Evolutionary conservation across 371 early-diverging fungal genomes (phyloP).

Genomic region (Umbelopsis sp.): DNA sequence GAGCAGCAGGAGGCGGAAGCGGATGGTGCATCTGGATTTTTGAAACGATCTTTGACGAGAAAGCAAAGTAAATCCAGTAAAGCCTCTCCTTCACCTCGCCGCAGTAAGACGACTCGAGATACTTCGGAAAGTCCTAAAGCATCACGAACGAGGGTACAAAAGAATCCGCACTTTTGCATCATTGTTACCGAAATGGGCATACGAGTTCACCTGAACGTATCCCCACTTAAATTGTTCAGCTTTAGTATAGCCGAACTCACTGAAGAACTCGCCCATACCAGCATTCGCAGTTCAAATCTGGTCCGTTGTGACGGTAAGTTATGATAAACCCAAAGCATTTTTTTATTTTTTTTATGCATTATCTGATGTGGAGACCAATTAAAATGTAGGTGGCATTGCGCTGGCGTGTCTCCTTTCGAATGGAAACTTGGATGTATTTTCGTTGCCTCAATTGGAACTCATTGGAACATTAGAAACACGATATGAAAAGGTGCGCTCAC

Average conservation of each 20-base stretch:
- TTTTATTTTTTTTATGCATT: not conserved
- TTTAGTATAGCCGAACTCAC: constrained; percentile 19
- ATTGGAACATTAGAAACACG: constrained; percentile 23
- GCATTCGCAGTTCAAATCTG: constrained; percentile 29
- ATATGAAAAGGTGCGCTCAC: constrained; percentile 26
- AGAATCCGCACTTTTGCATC: constrained; percentile 41
- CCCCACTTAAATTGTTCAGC: constrained; percentile 34
- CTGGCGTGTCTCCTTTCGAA: constrained; percentile 22
- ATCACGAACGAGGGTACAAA: constrained; percentile 24
- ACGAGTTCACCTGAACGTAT: constrained; percentile 33
- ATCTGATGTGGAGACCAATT: too few relatives aligned
- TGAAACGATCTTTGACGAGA: constrained; percentile 16
- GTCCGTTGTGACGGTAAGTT: constrained; percentile 29
- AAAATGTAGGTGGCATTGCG: not conserved
- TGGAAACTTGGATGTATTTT: constrained; percentile 32
- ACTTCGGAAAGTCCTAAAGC: constrained; percentile 1
- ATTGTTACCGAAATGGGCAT: constrained; percentile 24
- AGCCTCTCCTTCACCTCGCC: not conserved
- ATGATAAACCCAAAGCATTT: not conserved
- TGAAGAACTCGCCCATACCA: constrained; percentile 20
- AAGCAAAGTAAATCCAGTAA: constrained; percentile 17
- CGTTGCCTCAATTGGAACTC: constrained; percentile 34
- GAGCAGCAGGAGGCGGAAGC: not conserved
- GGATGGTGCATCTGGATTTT: not conserved
- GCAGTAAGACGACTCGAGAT: not conserved